Evolutionary conservation across 2,329 filamentous ascomycete species (phyloP).

Genomic region (Cercospora berteroae): DNA sequence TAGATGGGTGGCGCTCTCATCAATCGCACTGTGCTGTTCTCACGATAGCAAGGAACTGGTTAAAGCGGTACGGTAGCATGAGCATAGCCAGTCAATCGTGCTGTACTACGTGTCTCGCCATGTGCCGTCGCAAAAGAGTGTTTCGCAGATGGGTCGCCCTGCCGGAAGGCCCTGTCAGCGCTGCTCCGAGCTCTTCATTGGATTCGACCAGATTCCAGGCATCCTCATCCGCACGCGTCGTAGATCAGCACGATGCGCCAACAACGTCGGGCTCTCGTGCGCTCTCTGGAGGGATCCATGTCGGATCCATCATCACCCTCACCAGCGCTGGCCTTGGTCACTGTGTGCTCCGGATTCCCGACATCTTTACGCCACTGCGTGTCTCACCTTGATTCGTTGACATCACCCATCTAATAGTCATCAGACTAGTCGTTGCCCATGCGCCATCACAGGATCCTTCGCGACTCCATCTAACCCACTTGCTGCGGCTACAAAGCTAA

Average conservation of each 20-base stretch:
- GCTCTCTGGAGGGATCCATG: neutral
- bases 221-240: neutral
- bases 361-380: neutral
- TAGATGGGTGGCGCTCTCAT: constrained; percentile 2
- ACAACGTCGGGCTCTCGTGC: neutral
- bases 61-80: constrained; percentile 21
- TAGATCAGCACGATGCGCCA: neutral
- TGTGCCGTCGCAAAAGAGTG: neutral
- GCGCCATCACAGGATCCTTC: neutral
- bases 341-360: neutral
- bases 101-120: neutral
- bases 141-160: neutral
- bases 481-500: neutral
- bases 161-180: neutral
- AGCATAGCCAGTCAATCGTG: constrained; percentile 18
- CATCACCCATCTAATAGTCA: neutral
- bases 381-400: neutral
- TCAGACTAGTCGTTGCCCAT: neutral
- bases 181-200: neutral
- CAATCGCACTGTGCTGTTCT: constrained; percentile 7
- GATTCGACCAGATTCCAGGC: neutral
- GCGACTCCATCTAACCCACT: neutral
- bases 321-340: neutral
- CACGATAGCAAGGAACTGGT: constrained; percentile 10
- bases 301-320: neutral